Evolutionary conservation across 2,329 filamentous ascomycete genomes (phyloP).

Genomic region (Microcyclospora tardicrescens): DNA sequence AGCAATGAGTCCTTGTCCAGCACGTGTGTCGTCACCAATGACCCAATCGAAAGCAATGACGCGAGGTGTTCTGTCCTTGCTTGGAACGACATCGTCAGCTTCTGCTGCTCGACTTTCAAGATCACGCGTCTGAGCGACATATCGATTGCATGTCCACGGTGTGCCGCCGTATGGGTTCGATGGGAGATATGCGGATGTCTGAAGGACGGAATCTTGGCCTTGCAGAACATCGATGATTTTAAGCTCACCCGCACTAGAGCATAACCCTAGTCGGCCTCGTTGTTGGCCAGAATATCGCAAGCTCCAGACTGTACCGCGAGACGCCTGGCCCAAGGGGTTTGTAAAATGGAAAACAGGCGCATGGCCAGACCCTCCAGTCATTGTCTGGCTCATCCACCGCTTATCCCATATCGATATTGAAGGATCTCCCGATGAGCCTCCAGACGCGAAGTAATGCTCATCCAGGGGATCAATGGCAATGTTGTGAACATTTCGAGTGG

Average conservation of each 20-base stretch:
- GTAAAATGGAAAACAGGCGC: conserved; percentile 26
- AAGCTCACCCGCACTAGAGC: conserved; percentile 47
- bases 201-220: conserved; percentile 7
- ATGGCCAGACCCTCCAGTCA: too few species aligned
- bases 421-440: conserved; percentile 57
- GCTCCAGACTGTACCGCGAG: conserved; percentile 49
- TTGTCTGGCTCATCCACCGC: conserved; percentile 31
- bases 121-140: conserved; percentile 31
- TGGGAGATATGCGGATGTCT: conserved; percentile 10
- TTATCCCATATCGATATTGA: conserved; percentile 69
- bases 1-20: conserved; percentile 40
- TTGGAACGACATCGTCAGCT: conserved; percentile 24
- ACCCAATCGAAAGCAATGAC: conserved; percentile 51
- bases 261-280: conserved; percentile 44
- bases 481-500: conserved; percentile 50
- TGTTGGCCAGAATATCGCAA: conserved; percentile 47
- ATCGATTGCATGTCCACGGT: conserved; percentile 31
- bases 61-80: conserved; percentile 12
- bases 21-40: conserved; percentile 29
- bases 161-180: conserved; percentile 19
- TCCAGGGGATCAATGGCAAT: conserved; percentile 68
- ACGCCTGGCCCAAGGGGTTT: conserved; percentile 35
- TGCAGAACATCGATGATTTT: conserved; percentile 28
- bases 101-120: conserved; percentile 29
- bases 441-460: conserved; percentile 74